A percentile compares a stretch with the other conserved stretches of the same genome.
phyloP scores from a whole-genome alignment of 345 rosid genomes.

The Citrus reticulata region DNA sequence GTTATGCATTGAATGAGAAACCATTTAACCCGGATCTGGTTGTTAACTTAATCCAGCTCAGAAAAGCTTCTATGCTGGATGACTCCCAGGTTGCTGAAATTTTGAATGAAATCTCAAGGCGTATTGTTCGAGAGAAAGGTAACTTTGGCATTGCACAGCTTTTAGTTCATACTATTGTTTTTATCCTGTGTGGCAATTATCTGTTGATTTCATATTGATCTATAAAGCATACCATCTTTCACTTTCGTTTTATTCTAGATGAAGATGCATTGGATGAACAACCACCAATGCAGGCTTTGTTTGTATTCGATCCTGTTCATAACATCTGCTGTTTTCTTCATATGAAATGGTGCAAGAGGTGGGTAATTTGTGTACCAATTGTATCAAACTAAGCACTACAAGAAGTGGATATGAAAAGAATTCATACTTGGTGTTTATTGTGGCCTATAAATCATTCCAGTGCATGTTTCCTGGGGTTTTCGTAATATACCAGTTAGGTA shows the following conservation, averaged over 20 bases:
- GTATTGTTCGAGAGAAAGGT: constrained; percentile 89
- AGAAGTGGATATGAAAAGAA: not conserved
- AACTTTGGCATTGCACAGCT: not conserved
- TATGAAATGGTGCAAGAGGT: not conserved
- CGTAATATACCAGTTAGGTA: not conserved
- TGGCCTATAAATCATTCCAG: not conserved
- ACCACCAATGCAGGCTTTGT: not conserved
- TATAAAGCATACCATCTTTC: not conserved
- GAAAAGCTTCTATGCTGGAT: constrained; percentile 68
- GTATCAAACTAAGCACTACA: not conserved
- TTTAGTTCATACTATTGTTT: not conserved
- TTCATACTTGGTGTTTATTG: not conserved
- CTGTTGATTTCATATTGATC: not conserved
- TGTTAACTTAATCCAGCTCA: constrained; percentile 59
- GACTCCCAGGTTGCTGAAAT: constrained; percentile 68
- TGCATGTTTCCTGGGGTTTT: not conserved
- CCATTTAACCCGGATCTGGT: constrained; percentile 81
- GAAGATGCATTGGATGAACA: not conserved
- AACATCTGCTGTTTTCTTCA: not conserved
- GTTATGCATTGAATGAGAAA: constrained; percentile 85
- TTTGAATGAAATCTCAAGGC: constrained; percentile 75
- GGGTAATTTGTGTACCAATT: not conserved
- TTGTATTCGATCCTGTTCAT: not conserved
- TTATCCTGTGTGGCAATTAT: not conserved
- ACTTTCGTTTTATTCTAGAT: not conserved